phyloP scores from a whole-genome alignment of 1,139 yeast species.

The Zygosaccharomyces sapae region DNA sequence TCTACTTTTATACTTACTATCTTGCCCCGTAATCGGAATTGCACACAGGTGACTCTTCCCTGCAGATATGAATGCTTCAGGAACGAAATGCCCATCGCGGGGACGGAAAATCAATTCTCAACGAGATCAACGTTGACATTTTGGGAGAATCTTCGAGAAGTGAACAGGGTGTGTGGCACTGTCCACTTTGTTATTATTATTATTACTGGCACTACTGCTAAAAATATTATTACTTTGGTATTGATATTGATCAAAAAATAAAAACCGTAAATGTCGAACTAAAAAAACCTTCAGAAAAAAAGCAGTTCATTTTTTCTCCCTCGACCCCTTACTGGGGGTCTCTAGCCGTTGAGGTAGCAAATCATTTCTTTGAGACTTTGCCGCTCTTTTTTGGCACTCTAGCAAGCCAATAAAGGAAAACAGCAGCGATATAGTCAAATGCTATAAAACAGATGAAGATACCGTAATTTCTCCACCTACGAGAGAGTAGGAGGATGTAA shows the following conservation, averaged over 20 bases:
- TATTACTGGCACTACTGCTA: background rate
- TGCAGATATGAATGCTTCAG: no score
- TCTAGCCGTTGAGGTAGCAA: no score
- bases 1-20: background rate
- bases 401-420: constrained; percentile 65
- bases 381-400: constrained; percentile 58
- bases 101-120: no score
- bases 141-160: no score
- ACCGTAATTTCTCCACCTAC: constrained; percentile 70
- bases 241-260: background rate
- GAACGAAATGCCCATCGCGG: no score
- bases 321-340: no score
- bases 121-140: no score
- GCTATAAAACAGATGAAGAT: constrained; percentile 42
- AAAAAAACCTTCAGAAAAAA: no score
- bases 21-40: background rate
- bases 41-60: no score
- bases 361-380: constrained; percentile 23
- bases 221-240: background rate
- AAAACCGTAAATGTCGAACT: background rate
- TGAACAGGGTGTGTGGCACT: no score
- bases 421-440: constrained; percentile 50
- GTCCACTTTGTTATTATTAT: no score
- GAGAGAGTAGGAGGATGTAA: constrained; percentile 41
- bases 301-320: no score